phyloP scores from a whole-genome alignment of 2,329 filamentous ascomycete species.

The Phaeosphaeriaceae sp. region DNA sequence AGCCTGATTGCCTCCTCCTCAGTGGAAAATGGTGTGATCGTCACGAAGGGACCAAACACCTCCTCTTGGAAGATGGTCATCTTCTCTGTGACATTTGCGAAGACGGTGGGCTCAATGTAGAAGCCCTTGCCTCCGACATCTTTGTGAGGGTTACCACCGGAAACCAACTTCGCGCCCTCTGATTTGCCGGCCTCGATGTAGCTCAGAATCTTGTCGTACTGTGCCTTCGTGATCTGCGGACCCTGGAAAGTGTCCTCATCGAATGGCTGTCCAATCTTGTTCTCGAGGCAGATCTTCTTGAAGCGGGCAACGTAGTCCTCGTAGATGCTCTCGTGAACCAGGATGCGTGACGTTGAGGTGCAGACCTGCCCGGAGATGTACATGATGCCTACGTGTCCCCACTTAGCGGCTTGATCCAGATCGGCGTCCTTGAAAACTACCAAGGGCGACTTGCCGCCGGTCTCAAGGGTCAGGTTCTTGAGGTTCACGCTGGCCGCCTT shows the following conservation, averaged over 20 bases:
- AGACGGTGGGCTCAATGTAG: conserved; percentile 81
- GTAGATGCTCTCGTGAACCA: conserved; percentile 61
- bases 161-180: neutral
- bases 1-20: conserved; percentile 41
- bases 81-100: conserved; percentile 72
- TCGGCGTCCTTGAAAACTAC: conserved; percentile 63
- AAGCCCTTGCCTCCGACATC: too few species aligned
- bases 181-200: neutral
- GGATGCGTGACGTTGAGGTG: conserved; percentile 60
- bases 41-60: conserved; percentile 43
- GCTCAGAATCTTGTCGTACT: conserved; percentile 39
- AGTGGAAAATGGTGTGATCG: conserved; percentile 38
- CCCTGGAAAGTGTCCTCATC: conserved; percentile 51
- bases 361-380: conserved; percentile 63
- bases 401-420: conserved; percentile 66
- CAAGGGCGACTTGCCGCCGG: conserved; percentile 62
- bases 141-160: neutral
- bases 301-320: conserved; percentile 70
- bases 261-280: conserved; percentile 55
- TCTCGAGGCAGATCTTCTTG: too few species aligned
- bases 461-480: conserved; percentile 65
- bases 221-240: conserved; percentile 53
- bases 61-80: conserved; percentile 75
- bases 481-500: conserved; percentile 67
- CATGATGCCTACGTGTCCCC: conserved; percentile 65